phyloP scores from a whole-genome alignment of 129 eudicot species.

The Centaurea solstitialis region DNA sequence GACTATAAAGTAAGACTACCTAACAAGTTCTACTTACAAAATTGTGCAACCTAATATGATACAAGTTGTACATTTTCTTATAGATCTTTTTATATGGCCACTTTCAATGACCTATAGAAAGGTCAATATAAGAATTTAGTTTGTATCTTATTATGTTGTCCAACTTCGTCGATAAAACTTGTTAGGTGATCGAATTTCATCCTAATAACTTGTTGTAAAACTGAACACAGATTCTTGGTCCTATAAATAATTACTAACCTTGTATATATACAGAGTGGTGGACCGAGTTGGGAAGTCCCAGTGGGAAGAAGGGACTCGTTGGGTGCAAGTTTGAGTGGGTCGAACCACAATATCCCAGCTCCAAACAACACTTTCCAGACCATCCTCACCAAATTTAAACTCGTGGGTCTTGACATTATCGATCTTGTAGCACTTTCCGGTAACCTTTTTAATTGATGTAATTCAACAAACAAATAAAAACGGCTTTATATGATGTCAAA shows the following conservation, averaged over 20 bases:
- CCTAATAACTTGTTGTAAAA: too few species aligned
- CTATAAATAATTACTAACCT: not conserved
- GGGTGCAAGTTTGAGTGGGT: constrained; percentile 77
- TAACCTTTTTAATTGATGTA: constrained; percentile 11
- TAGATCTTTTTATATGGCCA: too few species aligned
- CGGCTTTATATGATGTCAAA: not conserved
- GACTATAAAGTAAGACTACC: too few species aligned
- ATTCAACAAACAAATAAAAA: not conserved
- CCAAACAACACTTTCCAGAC: constrained; percentile 87
- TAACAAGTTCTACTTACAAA: not conserved
- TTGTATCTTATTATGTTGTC: too few species aligned
- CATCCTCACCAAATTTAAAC: constrained; percentile 78
- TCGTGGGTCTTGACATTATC: constrained; percentile 60
- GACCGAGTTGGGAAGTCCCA: constrained; percentile 95
- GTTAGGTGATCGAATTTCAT: too few species aligned
- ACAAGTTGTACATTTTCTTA: too few species aligned
- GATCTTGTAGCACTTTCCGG: constrained; percentile 90
- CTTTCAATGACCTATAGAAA: too few species aligned
- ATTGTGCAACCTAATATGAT: too few species aligned
- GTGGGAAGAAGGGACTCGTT: constrained; percentile 81
- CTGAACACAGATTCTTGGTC: too few species aligned
- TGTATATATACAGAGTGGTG: constrained; percentile 59
- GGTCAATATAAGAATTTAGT: too few species aligned
- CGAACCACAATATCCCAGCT: constrained; percentile 86
- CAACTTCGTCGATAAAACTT: too few species aligned